Evolutionary conservation across 2,329 filamentous ascomycete genomes (phyloP).

Genomic region (Cordyceps cateniannulata): DNA sequence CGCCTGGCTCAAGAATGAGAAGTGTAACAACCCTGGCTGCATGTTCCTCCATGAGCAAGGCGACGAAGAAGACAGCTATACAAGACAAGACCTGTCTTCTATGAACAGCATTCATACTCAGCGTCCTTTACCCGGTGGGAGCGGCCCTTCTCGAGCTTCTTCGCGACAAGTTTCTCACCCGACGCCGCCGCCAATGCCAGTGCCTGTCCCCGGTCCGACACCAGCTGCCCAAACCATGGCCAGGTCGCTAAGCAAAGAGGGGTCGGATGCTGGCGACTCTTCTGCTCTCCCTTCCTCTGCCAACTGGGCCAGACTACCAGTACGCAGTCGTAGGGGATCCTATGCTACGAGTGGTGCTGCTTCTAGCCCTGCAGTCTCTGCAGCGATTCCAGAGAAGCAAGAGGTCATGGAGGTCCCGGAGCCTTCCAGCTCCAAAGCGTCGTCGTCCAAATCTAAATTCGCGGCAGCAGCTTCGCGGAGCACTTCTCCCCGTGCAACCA

Average conservation of each 20-base stretch:
- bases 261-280: conserved; percentile 64
- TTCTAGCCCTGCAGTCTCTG: conserved; percentile 72
- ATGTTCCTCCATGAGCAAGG: conserved; percentile 98
- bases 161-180: conserved; percentile 44
- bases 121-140: conserved; percentile 52
- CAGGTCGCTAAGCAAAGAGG: conserved; percentile 72
- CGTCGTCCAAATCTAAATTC: conserved; percentile 12
- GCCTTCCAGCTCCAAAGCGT: background rate
- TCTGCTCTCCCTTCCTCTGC: conserved; percentile 91
- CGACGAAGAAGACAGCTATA: conserved; percentile 97
- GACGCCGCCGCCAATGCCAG: conserved; percentile 29
- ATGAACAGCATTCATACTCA: conserved; percentile 87
- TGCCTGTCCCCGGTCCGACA: background rate
- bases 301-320: conserved; percentile 77
- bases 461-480: background rate
- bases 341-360: conserved; percentile 75
- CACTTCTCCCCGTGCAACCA: background rate
- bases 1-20: conserved; percentile 88
- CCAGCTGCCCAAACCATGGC: conserved; percentile 58
- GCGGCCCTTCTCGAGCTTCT: conserved; percentile 45
- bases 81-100: conserved; percentile 85
- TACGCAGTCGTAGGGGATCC: conserved; percentile 64
- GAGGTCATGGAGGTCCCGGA: conserved; percentile 26
- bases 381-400: conserved; percentile 49
- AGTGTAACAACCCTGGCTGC: conserved; percentile 90